Conservation (phyloP, 2,329 filamentous ascomycete species). For the Xylariales sp. region DNA sequence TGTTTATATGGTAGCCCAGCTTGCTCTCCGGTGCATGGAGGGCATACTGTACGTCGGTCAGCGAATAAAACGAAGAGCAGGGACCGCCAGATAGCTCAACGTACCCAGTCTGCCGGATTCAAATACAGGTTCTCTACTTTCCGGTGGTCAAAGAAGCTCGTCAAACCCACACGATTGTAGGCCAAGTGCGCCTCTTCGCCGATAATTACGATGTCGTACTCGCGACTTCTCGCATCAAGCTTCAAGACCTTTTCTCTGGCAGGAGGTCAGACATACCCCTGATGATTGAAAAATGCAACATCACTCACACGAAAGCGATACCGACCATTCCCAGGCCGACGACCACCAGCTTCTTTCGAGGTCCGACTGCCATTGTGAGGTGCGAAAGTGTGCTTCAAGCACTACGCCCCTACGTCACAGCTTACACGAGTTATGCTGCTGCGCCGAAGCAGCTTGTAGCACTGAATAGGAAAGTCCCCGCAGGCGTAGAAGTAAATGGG, state of each 20-base stretch:
- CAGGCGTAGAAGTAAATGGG: not conserved
- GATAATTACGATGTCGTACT: constrained; percentile 79
- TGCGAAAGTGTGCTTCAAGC: not conserved
- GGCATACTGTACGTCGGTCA: constrained; percentile 51
- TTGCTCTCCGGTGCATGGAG: constrained; percentile 57
- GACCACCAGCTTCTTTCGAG: constrained; percentile 68
- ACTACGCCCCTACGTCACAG: constrained; percentile 12
- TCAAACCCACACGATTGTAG: constrained; percentile 87
- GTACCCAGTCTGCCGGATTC: constrained; percentile 77
- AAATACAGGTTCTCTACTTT: constrained; percentile 84
- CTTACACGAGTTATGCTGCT: constrained; percentile 1
- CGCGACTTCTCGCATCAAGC: constrained; percentile 67
- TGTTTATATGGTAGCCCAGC: constrained; percentile 72
- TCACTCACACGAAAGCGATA: constrained; percentile 75
- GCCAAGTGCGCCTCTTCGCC: constrained; percentile 84
- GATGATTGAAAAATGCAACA: constrained; percentile 5
- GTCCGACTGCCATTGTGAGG: constrained; percentile 37
- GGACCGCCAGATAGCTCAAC: constrained; percentile 15
- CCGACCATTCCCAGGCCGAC: constrained; percentile 91
- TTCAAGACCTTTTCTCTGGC: constrained; percentile 82
- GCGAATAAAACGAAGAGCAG: not conserved
- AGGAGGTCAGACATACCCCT: constrained; percentile 8
- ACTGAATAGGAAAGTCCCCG: too few species aligned
- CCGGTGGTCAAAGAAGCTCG: constrained; percentile 82
- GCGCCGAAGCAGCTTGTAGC: too few species aligned